Evolutionary conservation across 2,329 filamentous ascomycete genomes (phyloP).

Genomic region (Epichloe gansuensis): DNA sequence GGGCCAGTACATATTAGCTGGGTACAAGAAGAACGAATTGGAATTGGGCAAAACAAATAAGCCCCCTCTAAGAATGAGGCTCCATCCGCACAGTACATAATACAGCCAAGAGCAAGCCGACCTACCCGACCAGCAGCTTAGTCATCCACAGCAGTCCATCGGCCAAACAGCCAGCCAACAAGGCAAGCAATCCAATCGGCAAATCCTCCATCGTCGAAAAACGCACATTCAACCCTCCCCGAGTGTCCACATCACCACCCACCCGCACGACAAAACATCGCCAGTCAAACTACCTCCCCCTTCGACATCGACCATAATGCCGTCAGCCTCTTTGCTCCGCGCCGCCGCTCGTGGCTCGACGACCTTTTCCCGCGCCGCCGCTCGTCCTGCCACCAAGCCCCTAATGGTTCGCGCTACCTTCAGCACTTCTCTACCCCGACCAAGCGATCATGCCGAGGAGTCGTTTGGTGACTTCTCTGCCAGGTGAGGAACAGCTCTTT

Average conservation of each 20-base stretch:
- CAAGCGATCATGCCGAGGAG: conserved; percentile 71
- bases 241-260: conserved; percentile 6
- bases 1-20: too few species aligned
- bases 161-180: conserved; percentile 13
- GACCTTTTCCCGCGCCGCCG: conserved; percentile 52
- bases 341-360: conserved; percentile 56
- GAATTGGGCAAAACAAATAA: conserved; percentile 8
- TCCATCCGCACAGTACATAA: conserved; percentile 16
- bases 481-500: conserved; percentile 51
- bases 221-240: conserved; percentile 8
- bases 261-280: not conserved
- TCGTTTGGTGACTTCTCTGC: conserved; percentile 98
- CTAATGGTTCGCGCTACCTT: conserved; percentile 47
- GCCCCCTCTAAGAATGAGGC: too few species aligned
- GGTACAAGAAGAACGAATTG: conserved; percentile 8
- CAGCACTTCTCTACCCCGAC: conserved; percentile 48
- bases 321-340: conserved; percentile 57
- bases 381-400: conserved; percentile 42
- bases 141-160: conserved; percentile 22
- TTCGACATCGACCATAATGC: conserved; percentile 34
- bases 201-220: conserved; percentile 16
- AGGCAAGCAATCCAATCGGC: conserved; percentile 11
- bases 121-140: conserved; percentile 14
- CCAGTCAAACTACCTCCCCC: conserved; percentile 1
- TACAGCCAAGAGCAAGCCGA: not conserved